Conservation (phyloP, 2,329 filamentous ascomycete genomes). For the Fusarium udum region DNA sequence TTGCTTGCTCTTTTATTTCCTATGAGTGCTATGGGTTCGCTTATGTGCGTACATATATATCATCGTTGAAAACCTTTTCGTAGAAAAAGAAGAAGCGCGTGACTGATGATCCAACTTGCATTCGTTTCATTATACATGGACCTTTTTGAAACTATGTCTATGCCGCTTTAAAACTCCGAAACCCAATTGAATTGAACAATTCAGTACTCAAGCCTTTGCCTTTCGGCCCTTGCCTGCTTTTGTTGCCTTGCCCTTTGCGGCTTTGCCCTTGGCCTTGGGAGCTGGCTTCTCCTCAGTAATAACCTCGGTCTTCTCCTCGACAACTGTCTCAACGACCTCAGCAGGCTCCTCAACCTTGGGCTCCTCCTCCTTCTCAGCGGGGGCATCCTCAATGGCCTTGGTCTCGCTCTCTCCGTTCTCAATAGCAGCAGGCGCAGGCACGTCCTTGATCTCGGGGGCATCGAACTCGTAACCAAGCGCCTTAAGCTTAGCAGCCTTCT, state of each 20-base stretch:
- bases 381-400: constrained; percentile 51
- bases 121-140: constrained; percentile 45
- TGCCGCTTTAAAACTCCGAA: constrained; percentile 41
- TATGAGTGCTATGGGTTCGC: constrained; percentile 67
- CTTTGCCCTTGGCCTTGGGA: constrained; percentile 50
- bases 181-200: constrained; percentile 31
- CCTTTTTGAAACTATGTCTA: constrained; percentile 39
- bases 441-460: constrained; percentile 73
- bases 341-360: constrained; percentile 41
- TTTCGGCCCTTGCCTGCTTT: constrained; percentile 47
- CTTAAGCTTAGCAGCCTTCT: constrained; percentile 79
- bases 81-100: constrained; percentile 7
- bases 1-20: constrained; percentile 54
- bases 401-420: constrained; percentile 48
- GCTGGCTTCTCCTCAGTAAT: constrained; percentile 39
- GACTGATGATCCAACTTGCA: constrained; percentile 33
- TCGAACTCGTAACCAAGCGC: constrained; percentile 86
- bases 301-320: constrained; percentile 38
- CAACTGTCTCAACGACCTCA: constrained; percentile 37
- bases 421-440: constrained; percentile 53
- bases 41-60: constrained; percentile 66
- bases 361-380: constrained; percentile 46
- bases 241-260: constrained; percentile 40
- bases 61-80: background rate
- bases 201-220: constrained; percentile 49